A percentile compares a stretch with the other conserved stretches of the same genome.
Conservation (phyloP, 805 yeast species). For the Schwanniomyces polymorphus region DNA sequence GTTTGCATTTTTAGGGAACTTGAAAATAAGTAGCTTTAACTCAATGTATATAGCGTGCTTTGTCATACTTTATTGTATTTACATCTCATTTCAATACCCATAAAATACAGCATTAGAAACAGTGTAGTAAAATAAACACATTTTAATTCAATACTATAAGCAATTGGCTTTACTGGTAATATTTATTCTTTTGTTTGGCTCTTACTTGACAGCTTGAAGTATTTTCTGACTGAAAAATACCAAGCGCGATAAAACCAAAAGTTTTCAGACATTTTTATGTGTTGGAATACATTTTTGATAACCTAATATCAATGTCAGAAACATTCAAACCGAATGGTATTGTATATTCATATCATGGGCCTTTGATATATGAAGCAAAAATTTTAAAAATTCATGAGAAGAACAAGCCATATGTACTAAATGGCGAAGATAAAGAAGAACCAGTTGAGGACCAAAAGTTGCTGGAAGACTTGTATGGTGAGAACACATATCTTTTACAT, state of each 20-base stretch:
- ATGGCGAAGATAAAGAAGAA: conserved; percentile 40
- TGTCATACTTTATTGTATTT: no score
- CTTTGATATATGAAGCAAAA: conserved; percentile 85
- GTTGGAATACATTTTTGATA: not conserved
- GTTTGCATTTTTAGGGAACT: no score
- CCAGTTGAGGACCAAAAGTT: conserved; percentile 28
- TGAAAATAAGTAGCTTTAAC: no score
- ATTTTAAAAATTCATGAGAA: conserved; percentile 65
- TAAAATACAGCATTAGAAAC: no score
- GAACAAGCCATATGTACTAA: conserved; percentile 37
- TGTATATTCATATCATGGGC: conserved; percentile 84
- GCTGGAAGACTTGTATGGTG: conserved; percentile 23
- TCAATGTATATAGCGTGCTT: no score
- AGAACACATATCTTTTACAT: conserved; percentile 67
- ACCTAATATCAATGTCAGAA: not conserved
- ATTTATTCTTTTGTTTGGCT: no score
- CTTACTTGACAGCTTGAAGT: no score
- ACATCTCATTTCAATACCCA: no score
- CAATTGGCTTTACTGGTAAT: no score
- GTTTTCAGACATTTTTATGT: not conserved
- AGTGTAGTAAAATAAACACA: no score
- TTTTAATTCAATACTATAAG: no score
- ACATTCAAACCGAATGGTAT: conserved; percentile 21
- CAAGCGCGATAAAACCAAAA: not conserved
- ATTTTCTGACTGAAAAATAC: not conserved